Percentiles rank a stretch among this genome's conserved stretches.
Evolutionary conservation across 495 filamentous ascomycete species (phyloP).

Genomic region (Penicillium tannophilum): DNA sequence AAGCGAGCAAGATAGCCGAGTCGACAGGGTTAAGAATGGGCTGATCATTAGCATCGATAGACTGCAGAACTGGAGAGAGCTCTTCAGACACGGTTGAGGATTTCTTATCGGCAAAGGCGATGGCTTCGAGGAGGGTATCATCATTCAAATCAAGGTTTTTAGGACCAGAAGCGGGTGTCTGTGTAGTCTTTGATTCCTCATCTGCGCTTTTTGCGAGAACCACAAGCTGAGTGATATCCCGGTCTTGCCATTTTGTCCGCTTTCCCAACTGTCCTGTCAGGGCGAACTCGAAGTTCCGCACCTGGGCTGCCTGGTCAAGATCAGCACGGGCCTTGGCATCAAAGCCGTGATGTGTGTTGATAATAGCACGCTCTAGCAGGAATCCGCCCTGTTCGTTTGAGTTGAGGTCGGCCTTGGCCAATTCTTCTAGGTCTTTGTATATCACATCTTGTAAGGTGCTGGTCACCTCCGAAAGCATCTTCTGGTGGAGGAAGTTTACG

Average conservation of each 20-base stretch:
- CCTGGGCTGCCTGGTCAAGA: slow-evolving; percentile 62
- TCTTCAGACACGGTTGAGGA: slow-evolving; percentile 48
- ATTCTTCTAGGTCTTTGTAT: slow-evolving; percentile 49
- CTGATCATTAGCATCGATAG: slow-evolving; percentile 75
- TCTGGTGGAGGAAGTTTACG: slow-evolving; percentile 84
- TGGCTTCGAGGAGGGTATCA: slow-evolving; percentile 87
- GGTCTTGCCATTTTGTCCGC: slow-evolving; percentile 89
- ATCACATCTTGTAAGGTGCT: slow-evolving; percentile 62
- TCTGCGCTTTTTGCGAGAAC: slow-evolving; percentile 78
- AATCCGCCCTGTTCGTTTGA: slow-evolving; percentile 59
- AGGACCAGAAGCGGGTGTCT: slow-evolving; percentile 48
- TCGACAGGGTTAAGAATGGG: slow-evolving; percentile 83
- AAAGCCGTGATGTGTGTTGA: slow-evolving; percentile 82
- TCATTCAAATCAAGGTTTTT: slow-evolving; percentile 78
- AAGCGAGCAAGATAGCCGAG: slow-evolving; percentile 76
- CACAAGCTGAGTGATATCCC: slow-evolving; percentile 86
- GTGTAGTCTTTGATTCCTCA: slow-evolving; percentile 18
- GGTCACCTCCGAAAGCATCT: slow-evolving; percentile 77
- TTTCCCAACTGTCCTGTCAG: slow-evolving; percentile 87
- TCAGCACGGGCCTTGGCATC: slow-evolving; percentile 75
- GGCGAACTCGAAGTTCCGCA: slow-evolving; percentile 75
- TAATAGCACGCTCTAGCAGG: slow-evolving; percentile 76
- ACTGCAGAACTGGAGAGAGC: slow-evolving; percentile 60
- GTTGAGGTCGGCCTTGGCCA: slow-evolving; percentile 47
- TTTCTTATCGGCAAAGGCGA: slow-evolving; percentile 68